Evolutionary conservation across 2,329 filamentous ascomycete species (phyloP).

Genomic region (Zalaria obscura): DNA sequence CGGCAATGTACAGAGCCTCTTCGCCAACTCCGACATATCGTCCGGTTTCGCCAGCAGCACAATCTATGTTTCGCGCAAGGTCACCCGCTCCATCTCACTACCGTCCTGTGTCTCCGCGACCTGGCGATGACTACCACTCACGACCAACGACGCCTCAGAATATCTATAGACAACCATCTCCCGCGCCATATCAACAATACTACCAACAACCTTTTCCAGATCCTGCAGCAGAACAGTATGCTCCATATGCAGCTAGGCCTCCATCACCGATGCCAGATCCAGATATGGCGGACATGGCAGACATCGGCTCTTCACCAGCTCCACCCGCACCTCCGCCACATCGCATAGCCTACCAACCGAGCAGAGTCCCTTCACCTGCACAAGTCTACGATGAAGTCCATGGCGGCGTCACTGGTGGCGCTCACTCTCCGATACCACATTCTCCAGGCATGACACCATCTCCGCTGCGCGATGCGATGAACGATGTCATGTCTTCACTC

Average conservation of each 20-base stretch:
- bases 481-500: conserved; percentile 91
- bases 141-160: background rate
- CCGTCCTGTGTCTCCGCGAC: conserved; percentile 12
- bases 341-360: conserved; percentile 39
- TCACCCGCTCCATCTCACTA: conserved; percentile 15
- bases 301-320: conserved; percentile 52
- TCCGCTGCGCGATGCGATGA: conserved; percentile 86
- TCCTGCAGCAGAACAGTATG: conserved; percentile 27
- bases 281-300: background rate
- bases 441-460: conserved; percentile 71
- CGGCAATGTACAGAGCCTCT: conserved; percentile 16
- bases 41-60: conserved; percentile 3
- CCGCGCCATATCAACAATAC: conserved; percentile 9
- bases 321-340: conserved; percentile 78
- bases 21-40: conserved; percentile 19
- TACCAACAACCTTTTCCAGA: conserved; percentile 17
- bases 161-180: background rate
- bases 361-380: conserved; percentile 33
- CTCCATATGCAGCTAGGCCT: conserved; percentile 12
- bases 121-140: conserved; percentile 1
- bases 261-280: conserved; percentile 9
- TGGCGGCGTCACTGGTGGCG: conserved; percentile 33
- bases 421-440: conserved; percentile 49
- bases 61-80: conserved; percentile 7
- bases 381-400: conserved; percentile 27